Evolutionary conservation across 2,329 filamentous ascomycete species (phyloP).

Genomic region (Domatiomyces globalis): DNA sequence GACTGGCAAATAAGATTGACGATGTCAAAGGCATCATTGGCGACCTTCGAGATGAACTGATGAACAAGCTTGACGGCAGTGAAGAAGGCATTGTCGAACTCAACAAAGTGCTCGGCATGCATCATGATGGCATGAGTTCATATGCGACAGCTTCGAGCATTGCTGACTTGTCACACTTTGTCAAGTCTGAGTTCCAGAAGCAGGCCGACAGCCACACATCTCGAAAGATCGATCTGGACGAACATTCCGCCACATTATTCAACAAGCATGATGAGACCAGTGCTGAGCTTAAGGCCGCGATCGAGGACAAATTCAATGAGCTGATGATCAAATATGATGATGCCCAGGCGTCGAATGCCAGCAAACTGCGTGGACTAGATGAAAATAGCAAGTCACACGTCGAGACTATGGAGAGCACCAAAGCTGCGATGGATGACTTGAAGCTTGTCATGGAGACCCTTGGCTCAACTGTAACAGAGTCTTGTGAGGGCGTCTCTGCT

Average conservation of each 20-base stretch:
- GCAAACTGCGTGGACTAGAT: constrained; percentile 58
- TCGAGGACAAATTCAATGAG: constrained; percentile 67
- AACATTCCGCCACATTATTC: constrained; percentile 40
- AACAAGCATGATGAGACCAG: constrained; percentile 48
- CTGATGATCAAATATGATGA: constrained; percentile 81
- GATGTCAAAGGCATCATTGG: constrained; percentile 66
- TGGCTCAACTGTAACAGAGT: constrained; percentile 64
- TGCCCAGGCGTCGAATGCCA: constrained; percentile 58
- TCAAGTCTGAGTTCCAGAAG: constrained; percentile 79
- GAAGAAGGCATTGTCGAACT: constrained; percentile 45
- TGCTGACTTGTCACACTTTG: constrained; percentile 56
- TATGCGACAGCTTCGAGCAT: constrained; percentile 44
- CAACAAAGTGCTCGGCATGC: constrained; percentile 47
- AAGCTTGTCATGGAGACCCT: constrained; percentile 76
- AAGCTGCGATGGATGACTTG: constrained; percentile 71
- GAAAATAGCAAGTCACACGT: constrained; percentile 60
- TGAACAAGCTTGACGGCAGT: constrained; percentile 62
- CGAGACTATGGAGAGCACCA: constrained; percentile 59
- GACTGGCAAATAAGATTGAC: constrained; percentile 60
- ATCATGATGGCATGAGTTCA: constrained; percentile 45
- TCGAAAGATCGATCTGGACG: constrained; percentile 62
- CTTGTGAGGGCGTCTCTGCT: constrained; percentile 72
- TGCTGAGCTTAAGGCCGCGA: constrained; percentile 41
- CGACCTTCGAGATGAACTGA: constrained; percentile 63
- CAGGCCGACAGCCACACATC: constrained; percentile 66